Conservation (phyloP, 1,139 yeast species). For the Hanseniaspora uvarum region DNA sequence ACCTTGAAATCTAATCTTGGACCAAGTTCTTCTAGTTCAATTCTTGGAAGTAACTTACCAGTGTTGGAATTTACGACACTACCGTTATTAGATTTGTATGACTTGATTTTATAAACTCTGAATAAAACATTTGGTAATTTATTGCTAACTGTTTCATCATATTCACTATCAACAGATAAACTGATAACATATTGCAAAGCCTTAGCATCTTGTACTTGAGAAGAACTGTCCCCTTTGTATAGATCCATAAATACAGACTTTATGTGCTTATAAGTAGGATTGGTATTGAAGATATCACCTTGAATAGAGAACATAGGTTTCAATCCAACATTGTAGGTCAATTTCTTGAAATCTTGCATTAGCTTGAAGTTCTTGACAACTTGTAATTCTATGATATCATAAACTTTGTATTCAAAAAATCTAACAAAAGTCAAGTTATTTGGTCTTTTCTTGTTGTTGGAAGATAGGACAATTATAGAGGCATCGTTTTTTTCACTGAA, state of each 20-base stretch:
- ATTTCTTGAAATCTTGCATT: conserved; percentile 66
- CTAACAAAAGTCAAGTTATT: conserved; percentile 80
- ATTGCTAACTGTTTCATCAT: conserved; percentile 53
- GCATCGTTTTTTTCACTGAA: conserved; percentile 90
- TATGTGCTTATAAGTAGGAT: conserved; percentile 75
- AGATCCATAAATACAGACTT: conserved; percentile 86
- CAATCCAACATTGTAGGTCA: conserved; percentile 76
- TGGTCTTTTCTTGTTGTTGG: conserved; percentile 85
- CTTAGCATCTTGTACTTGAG: conserved; percentile 82
- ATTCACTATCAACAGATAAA: conserved; percentile 63
- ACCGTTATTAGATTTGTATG: conserved; percentile 66
- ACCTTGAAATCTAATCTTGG: conserved; percentile 89
- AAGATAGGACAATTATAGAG: conserved; percentile 71
- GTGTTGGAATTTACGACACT: conserved; percentile 16
- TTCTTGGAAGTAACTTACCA: conserved; percentile 65
- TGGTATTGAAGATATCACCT: conserved; percentile 82
- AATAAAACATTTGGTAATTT: conserved; percentile 72
- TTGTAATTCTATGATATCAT: conserved; percentile 87
- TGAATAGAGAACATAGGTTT: conserved; percentile 92
- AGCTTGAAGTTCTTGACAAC: conserved; percentile 61
- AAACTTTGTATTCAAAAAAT: conserved; percentile 79
- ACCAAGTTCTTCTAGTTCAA: conserved; percentile 89
- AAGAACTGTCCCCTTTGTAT: conserved; percentile 68
- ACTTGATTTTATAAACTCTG: conserved; percentile 79
- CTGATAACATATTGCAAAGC: conserved; percentile 88